phyloP scores from a whole-genome alignment of 129 eudicot species.

The Artemisia annua region DNA sequence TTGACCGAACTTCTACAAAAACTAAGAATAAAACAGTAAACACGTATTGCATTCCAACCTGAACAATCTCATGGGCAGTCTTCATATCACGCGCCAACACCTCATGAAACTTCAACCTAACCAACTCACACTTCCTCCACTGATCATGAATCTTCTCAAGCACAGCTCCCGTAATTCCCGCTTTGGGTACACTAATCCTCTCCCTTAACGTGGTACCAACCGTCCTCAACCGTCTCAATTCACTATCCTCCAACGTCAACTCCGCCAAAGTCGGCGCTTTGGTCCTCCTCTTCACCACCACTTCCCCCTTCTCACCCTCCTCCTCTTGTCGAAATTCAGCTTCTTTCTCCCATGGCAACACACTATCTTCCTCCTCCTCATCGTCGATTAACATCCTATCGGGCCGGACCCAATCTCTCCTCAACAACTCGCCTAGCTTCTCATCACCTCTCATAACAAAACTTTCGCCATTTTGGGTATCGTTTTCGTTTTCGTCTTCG shows the following conservation, averaged over 20 bases:
- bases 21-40: too few relatives aligned
- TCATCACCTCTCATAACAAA: slow-evolving; percentile 47
- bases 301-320: slow-evolving; percentile 34
- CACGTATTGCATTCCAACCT: slow-evolving; percentile 44
- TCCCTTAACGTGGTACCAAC: slow-evolving; percentile 71
- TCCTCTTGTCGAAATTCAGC: slow-evolving; percentile 9
- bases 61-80: slow-evolving; percentile 94
- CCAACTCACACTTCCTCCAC: slow-evolving; percentile 87
- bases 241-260: slow-evolving; percentile 76
- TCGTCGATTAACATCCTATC: slow-evolving; percentile 61
- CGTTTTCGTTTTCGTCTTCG: slow-evolving; percentile 58
- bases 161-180: slow-evolving; percentile 67
- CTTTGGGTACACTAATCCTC: slow-evolving; percentile 78
- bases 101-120: slow-evolving; percentile 89
- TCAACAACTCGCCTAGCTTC: slow-evolving; percentile 82
- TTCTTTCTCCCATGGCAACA: slow-evolving; percentile 83
- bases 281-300: slow-evolving; percentile 39
- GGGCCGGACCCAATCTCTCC: slow-evolving; percentile 84
- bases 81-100: slow-evolving; percentile 85
- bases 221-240: slow-evolving; percentile 86
- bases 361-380: slow-evolving; percentile 48
- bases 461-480: neutral
- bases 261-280: slow-evolving; percentile 90
- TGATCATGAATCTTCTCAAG: slow-evolving; percentile 81
- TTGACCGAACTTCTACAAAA: too few relatives aligned